A percentile compares a stretch with the other conserved stretches of the same genome.
These are phyloP conservation scores for Epipyxis sp. DNA, from an alignment of 108 stramenopile species.

Conservation along the genomic window DNA sequence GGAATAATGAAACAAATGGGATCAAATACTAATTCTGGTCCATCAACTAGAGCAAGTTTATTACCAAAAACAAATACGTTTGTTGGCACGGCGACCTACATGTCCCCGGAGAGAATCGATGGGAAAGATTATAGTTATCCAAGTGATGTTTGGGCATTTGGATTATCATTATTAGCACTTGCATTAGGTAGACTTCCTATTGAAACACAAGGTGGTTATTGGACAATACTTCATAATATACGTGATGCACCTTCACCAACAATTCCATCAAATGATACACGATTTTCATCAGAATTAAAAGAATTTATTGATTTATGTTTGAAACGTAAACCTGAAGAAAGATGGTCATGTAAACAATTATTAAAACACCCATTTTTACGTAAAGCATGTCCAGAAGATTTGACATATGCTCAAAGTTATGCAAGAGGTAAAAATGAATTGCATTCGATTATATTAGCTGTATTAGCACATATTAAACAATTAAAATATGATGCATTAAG, in stretches of 20 bases:
- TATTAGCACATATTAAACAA: background rate
- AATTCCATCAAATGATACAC: constrained; percentile 36
- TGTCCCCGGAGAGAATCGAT: constrained; percentile 61
- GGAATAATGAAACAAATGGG: constrained; percentile 27
- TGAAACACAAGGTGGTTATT: constrained; percentile 40
- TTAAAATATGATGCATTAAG: background rate
- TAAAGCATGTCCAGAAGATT: constrained; percentile 14
- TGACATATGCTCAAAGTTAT: constrained; percentile 2
- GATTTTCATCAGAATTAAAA: constrained; percentile 46
- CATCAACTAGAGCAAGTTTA: background rate
- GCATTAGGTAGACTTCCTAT: constrained; percentile 63
- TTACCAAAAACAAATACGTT: constrained; percentile 46
- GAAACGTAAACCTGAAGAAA: constrained; percentile 41
- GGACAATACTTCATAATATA: constrained; percentile 47
- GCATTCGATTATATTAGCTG: constrained; percentile 1
- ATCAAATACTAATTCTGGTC: no score
- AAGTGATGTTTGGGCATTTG: constrained; percentile 67
- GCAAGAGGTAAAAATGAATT: constrained; percentile 4
- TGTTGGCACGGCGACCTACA: constrained; percentile 68
- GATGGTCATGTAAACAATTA: constrained; percentile 50
- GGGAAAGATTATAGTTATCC: constrained; percentile 51
- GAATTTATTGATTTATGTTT: constrained; percentile 41
- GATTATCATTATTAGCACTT: constrained; percentile 79
- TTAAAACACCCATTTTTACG: constrained; percentile 51
- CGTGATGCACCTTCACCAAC: constrained; percentile 50